Evolutionary conservation across 129 eudicot genomes (phyloP).

Genomic region (Glebionis coronaria): DNA sequence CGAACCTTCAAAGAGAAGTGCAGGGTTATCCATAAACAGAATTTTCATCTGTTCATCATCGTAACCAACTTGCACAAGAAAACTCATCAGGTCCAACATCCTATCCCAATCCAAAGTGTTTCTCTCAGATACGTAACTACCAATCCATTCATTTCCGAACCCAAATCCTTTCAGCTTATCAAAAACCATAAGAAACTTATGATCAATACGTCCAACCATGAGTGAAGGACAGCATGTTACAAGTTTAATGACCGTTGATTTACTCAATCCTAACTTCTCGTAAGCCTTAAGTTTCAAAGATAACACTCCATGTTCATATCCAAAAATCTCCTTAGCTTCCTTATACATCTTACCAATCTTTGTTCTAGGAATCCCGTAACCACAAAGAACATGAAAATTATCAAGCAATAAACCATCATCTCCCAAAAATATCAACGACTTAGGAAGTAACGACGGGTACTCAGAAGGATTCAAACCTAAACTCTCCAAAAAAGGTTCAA

Average conservation of each 20-base stretch:
- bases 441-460: slow-evolving; percentile 45
- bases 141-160: slow-evolving; percentile 58
- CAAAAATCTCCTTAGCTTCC: slow-evolving; percentile 58
- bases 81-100: slow-evolving; percentile 48
- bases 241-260: slow-evolving; percentile 49
- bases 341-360: slow-evolving; percentile 57
- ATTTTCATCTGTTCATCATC: slow-evolving; percentile 34
- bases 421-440: slow-evolving; percentile 51
- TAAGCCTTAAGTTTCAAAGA: slow-evolving; percentile 51
- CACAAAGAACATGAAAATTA: slow-evolving; percentile 60
- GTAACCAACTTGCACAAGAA: slow-evolving; percentile 60
- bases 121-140: slow-evolving; percentile 42
- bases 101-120: slow-evolving; percentile 48
- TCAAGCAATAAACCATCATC: slow-evolving; percentile 60
- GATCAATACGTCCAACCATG: slow-evolving; percentile 42
- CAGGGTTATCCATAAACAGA: slow-evolving; percentile 41
- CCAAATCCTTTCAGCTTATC: slow-evolving; percentile 47
- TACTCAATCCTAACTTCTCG: slow-evolving; percentile 52
- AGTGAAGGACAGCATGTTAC: slow-evolving; percentile 62
- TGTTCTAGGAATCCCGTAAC: slow-evolving; percentile 62
- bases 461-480: slow-evolving; percentile 55
- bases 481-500: slow-evolving; percentile 80
- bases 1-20: slow-evolving; percentile 54
- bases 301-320: slow-evolving; percentile 46
- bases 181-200: slow-evolving; percentile 40